A percentile compares a stretch with the other conserved stretches of the same genome.
Evolutionary conservation across 148 eudicot species (phyloP).

Genomic region (Fallopia convolvulus): DNA sequence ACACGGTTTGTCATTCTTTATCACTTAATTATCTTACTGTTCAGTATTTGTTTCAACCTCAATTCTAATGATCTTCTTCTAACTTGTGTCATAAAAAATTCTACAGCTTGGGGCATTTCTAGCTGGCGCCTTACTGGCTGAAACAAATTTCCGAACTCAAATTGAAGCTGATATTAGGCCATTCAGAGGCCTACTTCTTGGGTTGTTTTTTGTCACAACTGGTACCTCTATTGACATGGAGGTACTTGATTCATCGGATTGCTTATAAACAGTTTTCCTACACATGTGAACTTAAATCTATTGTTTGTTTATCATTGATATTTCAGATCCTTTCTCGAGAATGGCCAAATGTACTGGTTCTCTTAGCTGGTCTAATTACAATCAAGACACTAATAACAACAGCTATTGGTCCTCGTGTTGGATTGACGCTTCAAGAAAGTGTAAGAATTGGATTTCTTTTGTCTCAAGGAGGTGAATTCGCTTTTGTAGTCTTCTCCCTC

Average conservation of each 20-base stretch:
- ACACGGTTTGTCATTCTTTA: conserved; percentile 57
- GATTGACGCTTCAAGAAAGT: conserved; percentile 77
- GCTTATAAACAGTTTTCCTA: neutral
- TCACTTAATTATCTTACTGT: neutral
- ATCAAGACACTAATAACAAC: conserved; percentile 88
- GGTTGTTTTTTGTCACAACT: conserved; percentile 91
- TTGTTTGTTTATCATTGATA: neutral
- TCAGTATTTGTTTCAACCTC: conserved; percentile 1
- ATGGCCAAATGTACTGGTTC: conserved; percentile 93
- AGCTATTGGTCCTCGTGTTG: conserved; percentile 97
- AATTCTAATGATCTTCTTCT: neutral
- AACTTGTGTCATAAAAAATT: neutral
- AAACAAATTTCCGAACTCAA: conserved; percentile 94
- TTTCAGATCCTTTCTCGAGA: conserved; percentile 79
- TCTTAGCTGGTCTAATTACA: conserved; percentile 77
- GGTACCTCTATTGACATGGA: conserved; percentile 94
- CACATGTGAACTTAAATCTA: neutral
- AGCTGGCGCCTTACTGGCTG: conserved; percentile 95
- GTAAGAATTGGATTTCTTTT: conserved; percentile 88
- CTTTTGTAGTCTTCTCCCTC: conserved; percentile 88
- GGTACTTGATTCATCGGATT: conserved; percentile 29
- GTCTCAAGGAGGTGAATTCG: conserved; percentile 98
- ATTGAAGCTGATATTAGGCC: conserved; percentile 99
- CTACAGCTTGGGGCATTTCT: conserved; percentile 95
- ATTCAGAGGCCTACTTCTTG: conserved; percentile 93